Evolutionary conservation across 495 filamentous ascomycete species (phyloP), one percentile per base, ranked within the genome.

Genomic region (Parathielavia hyrcaniae): DNA sequence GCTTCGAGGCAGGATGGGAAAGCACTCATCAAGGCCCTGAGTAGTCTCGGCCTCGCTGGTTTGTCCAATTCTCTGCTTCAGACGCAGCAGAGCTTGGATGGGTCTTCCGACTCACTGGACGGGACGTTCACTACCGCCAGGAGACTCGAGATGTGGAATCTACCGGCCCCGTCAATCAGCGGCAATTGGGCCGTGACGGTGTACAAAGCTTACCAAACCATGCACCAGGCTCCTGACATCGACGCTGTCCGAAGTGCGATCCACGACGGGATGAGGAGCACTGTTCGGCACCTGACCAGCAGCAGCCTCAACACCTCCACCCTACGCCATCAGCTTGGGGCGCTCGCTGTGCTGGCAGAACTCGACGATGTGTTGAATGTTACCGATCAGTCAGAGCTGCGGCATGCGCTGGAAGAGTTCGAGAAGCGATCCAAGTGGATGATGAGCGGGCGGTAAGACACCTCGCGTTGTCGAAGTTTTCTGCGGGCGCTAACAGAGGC

Each of bases 111-210:
- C n/a, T 80, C 82, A 9, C 73, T 83, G 16, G 84, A 88, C 41
- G 85, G 80, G 56, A 86, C 89, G 60, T 84, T 95, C 55, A 81
- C 82, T 48, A 87, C 89, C n/a, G 92, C 93, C 14, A 81, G 86
- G 50, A 90, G 87, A 64, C 75, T 98, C 48, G 90, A 91, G 63
- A 86, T 93, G 65, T 98, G 93, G 93, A 91, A 96, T 71, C 76
- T 97, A 53, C 86, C 87, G 51, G 85, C 86, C 9, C 88, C 90
- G 10, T 72, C 77, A 6, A 72, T 79, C 20, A 79, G 78, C 43
- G 71, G 74, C 22, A 86, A 81, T 38, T 80, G 84, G 57, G 77
- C 86, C 4, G 82, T 84, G 10, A 85, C 84, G 14, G 71, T 91
- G 2, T 97, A 91, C 68, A 85, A 83, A 60, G 82, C 84, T 4